Evolutionary conservation across 192 early-diverging fungal genomes (phyloP).

Genomic region (Physocladia obscura): DNA sequence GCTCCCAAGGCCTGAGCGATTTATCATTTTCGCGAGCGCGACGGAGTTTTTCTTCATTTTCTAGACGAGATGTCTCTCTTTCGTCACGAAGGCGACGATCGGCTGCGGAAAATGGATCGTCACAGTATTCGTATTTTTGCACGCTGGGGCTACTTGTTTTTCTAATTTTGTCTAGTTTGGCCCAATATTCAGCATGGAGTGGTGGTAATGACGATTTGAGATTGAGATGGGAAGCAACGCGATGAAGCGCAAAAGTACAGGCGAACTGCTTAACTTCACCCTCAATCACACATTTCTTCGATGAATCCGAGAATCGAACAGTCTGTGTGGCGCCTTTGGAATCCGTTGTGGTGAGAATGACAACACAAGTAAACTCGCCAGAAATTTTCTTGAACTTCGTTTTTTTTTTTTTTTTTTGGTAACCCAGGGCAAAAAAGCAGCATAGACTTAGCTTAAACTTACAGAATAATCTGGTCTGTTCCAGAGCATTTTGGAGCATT

Average conservation of each 20-base stretch:
- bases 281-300: slow-evolving; percentile 39
- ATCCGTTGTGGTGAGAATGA: slow-evolving; percentile 59
- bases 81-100: slow-evolving; percentile 37
- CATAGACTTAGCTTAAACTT: neutral
- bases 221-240: slow-evolving; percentile 67
- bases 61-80: slow-evolving; percentile 27
- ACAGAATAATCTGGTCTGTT: slow-evolving; percentile 68
- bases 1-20: slow-evolving; percentile 52
- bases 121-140: slow-evolving; percentile 58
- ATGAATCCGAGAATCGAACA: slow-evolving; percentile 33
- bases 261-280: slow-evolving; percentile 57
- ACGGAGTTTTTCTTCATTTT: slow-evolving; percentile 38
- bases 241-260: slow-evolving; percentile 78
- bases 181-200: slow-evolving; percentile 71
- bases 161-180: slow-evolving; percentile 56
- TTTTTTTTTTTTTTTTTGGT: slow-evolving; percentile 5
- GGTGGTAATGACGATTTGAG: slow-evolving; percentile 76
- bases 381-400: no score
- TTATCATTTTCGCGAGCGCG: slow-evolving; percentile 42
- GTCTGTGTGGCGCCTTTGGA: slow-evolving; percentile 55
- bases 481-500: slow-evolving; percentile 50
- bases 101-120: slow-evolving; percentile 74
- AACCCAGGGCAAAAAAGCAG: neutral
- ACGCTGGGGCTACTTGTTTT: slow-evolving; percentile 38
- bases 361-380: slow-evolving; percentile 32